A percentile compares a stretch with the other conserved stretches of the same genome.
These are phyloP conservation scores for Hanseniaspora vineae DNA, from an alignment of 805 yeast genomes.

Conservation along the genomic window DNA sequence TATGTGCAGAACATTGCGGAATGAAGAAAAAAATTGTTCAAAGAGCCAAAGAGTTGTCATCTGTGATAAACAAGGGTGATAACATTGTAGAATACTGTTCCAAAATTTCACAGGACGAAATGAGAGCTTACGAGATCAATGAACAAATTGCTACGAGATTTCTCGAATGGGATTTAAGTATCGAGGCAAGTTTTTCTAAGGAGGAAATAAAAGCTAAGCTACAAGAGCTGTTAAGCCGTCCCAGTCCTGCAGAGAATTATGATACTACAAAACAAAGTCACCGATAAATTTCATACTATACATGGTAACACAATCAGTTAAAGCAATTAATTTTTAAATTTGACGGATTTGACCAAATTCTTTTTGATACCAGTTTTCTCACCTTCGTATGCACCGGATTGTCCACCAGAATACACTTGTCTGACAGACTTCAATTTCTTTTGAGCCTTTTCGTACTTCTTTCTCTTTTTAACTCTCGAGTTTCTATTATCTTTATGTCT, in stretches of 20 bases:
- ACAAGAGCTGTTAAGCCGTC: background rate
- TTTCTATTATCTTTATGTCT: conserved; percentile 90
- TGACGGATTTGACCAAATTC: conserved; percentile 78
- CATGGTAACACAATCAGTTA: background rate
- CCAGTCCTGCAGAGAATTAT: too few species aligned
- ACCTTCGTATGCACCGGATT: conserved; percentile 75
- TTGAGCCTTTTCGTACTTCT: conserved; percentile 87
- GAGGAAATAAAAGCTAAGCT: background rate
- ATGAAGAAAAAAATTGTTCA: conserved; percentile 18
- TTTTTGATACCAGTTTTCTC: conserved; percentile 96
- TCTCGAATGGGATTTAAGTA: conserved; percentile 18
- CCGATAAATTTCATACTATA: background rate
- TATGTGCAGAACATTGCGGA: conserved; percentile 31
- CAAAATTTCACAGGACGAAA: conserved; percentile 10
- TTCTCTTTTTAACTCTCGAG: conserved; percentile 96
- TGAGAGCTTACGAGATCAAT: conserved; percentile 7
- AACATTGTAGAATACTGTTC: conserved; percentile 12
- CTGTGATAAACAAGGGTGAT: conserved; percentile 9
- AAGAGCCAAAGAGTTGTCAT: conserved; percentile 22
- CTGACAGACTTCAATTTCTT: conserved; percentile 86
- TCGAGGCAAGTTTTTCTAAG: background rate
- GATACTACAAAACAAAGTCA: too few species aligned
- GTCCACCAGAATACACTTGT: conserved; percentile 66
- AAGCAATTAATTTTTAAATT: conserved; percentile 28
- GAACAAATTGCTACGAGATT: conserved; percentile 15